These are phyloP conservation scores for Gyrodon lividus DNA, from an alignment of 768 basidiomycete genomes.

Conservation along the genomic window DNA sequence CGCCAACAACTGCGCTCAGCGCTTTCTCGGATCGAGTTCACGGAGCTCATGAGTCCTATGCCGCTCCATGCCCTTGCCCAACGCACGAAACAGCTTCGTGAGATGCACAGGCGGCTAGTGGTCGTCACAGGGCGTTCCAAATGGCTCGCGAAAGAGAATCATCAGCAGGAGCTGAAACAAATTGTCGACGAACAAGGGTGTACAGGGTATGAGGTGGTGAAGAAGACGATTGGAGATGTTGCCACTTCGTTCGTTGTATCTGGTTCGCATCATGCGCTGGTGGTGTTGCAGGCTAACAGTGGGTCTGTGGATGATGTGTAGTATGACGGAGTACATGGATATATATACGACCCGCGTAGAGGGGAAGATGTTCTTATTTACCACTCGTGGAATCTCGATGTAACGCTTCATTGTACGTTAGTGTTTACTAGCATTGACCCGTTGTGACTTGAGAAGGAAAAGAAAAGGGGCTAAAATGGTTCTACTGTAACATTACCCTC, in stretches of 20 bases:
- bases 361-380: too few relatives aligned
- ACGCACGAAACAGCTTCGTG: constrained; percentile 29
- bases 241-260: constrained; percentile 72
- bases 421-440: too few relatives aligned
- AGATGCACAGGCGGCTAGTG: constrained; percentile 41
- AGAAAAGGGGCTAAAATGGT: too few relatives aligned
- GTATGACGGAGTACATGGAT: background rate
- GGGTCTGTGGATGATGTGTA: constrained; percentile 10
- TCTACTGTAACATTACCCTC: too few relatives aligned
- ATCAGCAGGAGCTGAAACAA: constrained; percentile 55
- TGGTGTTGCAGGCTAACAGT: constrained; percentile 66
- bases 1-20: constrained; percentile 30
- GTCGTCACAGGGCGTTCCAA: constrained; percentile 79
- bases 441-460: too few relatives aligned
- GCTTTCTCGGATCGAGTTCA: constrained; percentile 67
- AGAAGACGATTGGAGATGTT: constrained; percentile 84
- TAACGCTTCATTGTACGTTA: too few relatives aligned
- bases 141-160: constrained; percentile 59
- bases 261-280: constrained; percentile 53
- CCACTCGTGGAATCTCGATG: too few relatives aligned
- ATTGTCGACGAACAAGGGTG: constrained; percentile 37
- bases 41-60: constrained; percentile 41
- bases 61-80: constrained; percentile 61
- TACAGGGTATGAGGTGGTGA: constrained; percentile 37
- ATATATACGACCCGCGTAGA: too few relatives aligned